These are phyloP conservation scores for Phyllosticta capitalensis DNA, from an alignment of 2,329 filamentous ascomycete genomes.

Conservation along the genomic window DNA sequence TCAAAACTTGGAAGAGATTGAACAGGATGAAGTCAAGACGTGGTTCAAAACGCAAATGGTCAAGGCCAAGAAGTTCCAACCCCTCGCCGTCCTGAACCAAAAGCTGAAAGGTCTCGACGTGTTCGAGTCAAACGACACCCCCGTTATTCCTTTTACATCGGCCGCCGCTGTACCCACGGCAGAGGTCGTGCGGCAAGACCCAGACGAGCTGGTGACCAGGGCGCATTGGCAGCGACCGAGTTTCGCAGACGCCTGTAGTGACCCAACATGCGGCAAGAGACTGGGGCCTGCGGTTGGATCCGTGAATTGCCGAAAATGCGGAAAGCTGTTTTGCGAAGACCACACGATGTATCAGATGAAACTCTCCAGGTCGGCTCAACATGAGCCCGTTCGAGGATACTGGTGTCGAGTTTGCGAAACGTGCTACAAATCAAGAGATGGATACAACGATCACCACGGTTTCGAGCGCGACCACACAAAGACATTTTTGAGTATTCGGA, in stretches of 20 bases:
- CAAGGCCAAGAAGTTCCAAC: conserved; percentile 89
- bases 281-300: conserved; percentile 71
- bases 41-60: conserved; percentile 95
- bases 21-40: conserved; percentile 90
- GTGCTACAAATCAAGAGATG: conserved; percentile 94
- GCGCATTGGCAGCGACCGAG: conserved; percentile 79
- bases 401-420: conserved; percentile 98
- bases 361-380: conserved; percentile 75
- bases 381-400: conserved; percentile 80
- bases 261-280: conserved; percentile 73
- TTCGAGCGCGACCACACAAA: conserved; percentile 60
- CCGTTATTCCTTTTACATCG: conserved; percentile 31
- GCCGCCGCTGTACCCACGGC: conserved; percentile 25
- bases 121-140: conserved; percentile 81
- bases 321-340: conserved; percentile 87
- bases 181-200: conserved; percentile 46
- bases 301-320: conserved; percentile 90
- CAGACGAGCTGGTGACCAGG: conserved; percentile 81
- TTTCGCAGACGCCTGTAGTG: conserved; percentile 70
- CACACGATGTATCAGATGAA: conserved; percentile 99
- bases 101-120: conserved; percentile 87
- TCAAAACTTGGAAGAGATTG: conserved; percentile 76
- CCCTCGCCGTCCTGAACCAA: conserved; percentile 82
- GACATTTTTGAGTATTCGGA: conserved; percentile 61
- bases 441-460: conserved; percentile 82